Evolutionary conservation across 805 yeast species (phyloP), one percentile per base, ranked within the genome.

Genomic region (Teunomyces aglyptinius): DNA sequence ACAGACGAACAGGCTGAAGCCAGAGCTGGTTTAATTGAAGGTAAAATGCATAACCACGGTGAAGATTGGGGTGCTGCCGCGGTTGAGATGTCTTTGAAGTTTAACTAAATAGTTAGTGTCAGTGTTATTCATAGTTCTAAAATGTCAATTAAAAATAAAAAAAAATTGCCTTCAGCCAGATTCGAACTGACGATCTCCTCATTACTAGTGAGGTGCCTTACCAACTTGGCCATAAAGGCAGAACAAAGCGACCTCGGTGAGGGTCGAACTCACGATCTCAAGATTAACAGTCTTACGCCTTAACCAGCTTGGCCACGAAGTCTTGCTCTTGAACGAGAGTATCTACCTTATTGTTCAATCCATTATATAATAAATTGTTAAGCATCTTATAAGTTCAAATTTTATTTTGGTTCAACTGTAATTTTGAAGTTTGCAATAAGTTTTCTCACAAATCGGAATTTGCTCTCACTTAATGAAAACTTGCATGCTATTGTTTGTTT

Each of bases 31-130:
- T 71, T 92, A 51, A 65, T 75, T 33, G 68, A 68, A 26, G 89
- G 86, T 48, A 82, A 82, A 56, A 80, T 83, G 83, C 98, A 94
- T 68, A 92, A 92, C 73, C 99, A 94, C 61, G 99, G 99, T 53
- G 89, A 80, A 61, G 99, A 94, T 67, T 92, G 99, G 99, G 99
- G 96, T 56, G 91, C 95, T 29, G 97, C 97, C 45, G 99, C 99
- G 12, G 96, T 94, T 22, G 99, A 92, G 73, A 92, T 94, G 98
- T 56, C 70, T 8, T 48, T 64, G 34, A 72, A 72, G 53, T 71
- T 70, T 47, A 54, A 54, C 19, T 58, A 50, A 28, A 13, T 35
- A 10, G 11, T n/a, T n/a, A n/a, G n/a, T n/a, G n/a, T n/a, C n/a
- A n/a, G n/a, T n/a, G n/a, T n/a, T n/a, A n/a, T n/a, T n/a, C n/a